Base-by-base conservation (phyloP, 2,329 filamentous ascomycete species). In the Colletotrichum sp. region DNA sequence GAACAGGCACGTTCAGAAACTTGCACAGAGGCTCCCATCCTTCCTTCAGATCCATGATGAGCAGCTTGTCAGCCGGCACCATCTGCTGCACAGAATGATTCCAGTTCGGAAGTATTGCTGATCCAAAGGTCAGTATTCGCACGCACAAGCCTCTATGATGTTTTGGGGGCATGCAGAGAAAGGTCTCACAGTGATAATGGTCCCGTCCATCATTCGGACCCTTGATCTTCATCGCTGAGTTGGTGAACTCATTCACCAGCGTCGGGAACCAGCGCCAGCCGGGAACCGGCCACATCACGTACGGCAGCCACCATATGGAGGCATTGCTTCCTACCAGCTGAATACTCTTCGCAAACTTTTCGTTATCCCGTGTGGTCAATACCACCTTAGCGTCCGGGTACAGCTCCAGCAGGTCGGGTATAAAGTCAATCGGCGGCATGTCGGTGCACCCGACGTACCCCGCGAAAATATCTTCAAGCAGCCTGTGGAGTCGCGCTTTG, bases 381-480 rank as follows among this genome's bases (percentile, higher is more conserved):
- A 90, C 84, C 6, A 89, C 87, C 70, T 86, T 86, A 15, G 87
- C 88, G 32, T 89, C 83, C 0, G 88, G 88, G 74, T 89, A 89
- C 10, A 89, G 76, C 70, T 86, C 83, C 74, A 89, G 78, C 43
- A 90, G 79, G 77, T 90, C 87, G 16, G 84, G 82, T 22, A 88
- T 80, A 30, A 89, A 84, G 66, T 84, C 81, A 18, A 81, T 82
- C 6, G 82, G 82, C 0, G 88, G 88, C 18, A 83, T 78, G 77
- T 90, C 88, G 43, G 87, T 86, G 43, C 86, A 82, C n/a, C 85
- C 88, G 5, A 85, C 85, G 77, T 86, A 90, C 28, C 88, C 88
- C 16, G 83, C 82, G 4, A 84, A 82, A 15, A 82, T 79, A 60
- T 85, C 80, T 73, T 81, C 81, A 8, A 87, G 80, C 8, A 84